Base-by-base conservation (phyloP, 2,329 filamentous ascomycete genomes). In the Pyricularia sp. region DNA sequence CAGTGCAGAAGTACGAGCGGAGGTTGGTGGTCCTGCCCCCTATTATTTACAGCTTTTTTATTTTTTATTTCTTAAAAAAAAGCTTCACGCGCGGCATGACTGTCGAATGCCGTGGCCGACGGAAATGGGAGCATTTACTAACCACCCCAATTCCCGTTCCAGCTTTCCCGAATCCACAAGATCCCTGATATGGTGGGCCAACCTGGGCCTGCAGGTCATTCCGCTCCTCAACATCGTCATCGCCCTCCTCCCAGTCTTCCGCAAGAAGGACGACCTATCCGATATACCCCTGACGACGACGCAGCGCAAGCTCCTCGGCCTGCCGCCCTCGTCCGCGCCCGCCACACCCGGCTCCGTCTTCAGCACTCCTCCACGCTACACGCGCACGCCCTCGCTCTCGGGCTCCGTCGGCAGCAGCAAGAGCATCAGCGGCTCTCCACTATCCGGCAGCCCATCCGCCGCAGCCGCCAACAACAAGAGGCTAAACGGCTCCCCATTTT, bases 241-340 rank as follows among this genome's bases (percentile, higher is more conserved):
- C 65, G 89, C 91, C 49, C 78, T 90, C 65, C 79, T 86, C 60
- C 94, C 93, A 2, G 82, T 96, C 13, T 76, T 91, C 71, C 84
- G 87, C 68, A 81, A 83, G 59, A 82, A 81, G 69, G 94, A 97
- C 75, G 84, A 92, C 68, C 83, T 97, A 68, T 81, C 87, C 75
- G 94, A 99, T 74, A 96, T 99, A 63, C 87, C 93, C 67, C 83
- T 99, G 69, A 97, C 93, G 0, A 88, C 90, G n/a, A 86, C 87
- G 13, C 94, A 97, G 78, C 89, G 93, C 67, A 83, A 87, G 68
- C 83, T 96, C 16, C 85, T 99, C 63, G 93, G 92, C 62, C 84
- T 99, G 3, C 84, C 88, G 53, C 88, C 91, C 2, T 84, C 82
- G 66, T 81, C 82, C 2, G 76, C 78, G 2, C 79, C 84, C 2